phyloP scores from a whole-genome alignment of 2,329 filamentous ascomycete genomes.

The Fonsecaea monophora region DNA sequence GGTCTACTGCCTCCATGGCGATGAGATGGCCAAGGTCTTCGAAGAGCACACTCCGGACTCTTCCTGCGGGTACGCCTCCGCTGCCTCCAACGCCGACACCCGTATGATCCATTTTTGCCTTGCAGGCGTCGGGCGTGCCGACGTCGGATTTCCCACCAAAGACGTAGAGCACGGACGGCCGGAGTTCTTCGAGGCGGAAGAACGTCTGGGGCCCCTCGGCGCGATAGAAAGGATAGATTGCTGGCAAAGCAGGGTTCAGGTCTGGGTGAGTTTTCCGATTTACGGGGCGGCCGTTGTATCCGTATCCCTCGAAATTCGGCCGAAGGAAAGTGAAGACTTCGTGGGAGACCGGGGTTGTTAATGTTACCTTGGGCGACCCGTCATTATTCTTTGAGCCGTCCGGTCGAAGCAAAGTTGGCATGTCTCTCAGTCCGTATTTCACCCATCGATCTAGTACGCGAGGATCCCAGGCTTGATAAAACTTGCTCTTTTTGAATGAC shows the following conservation, averaged over 20 bases:
- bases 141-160: constrained; percentile 54
- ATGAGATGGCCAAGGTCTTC: constrained; percentile 40
- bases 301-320: constrained; percentile 66
- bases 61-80: constrained; percentile 62
- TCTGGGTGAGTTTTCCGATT: constrained; percentile 56
- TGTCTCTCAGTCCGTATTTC: constrained; percentile 73
- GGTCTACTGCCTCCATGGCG: constrained; percentile 42
- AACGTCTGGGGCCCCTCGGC: constrained; percentile 51
- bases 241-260: constrained; percentile 45
- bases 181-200: constrained; percentile 50
- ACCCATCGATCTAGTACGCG: constrained; percentile 79
- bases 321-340: constrained; percentile 68
- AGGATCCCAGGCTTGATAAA: constrained; percentile 83
- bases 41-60: constrained; percentile 40
- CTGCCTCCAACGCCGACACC: constrained; percentile 50
- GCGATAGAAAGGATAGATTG: constrained; percentile 53
- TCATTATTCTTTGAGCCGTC: constrained; percentile 57
- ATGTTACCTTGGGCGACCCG: constrained; percentile 66
- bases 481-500: constrained; percentile 71
- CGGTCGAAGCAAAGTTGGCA: constrained; percentile 65
- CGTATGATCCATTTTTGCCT: constrained; percentile 52
- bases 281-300: constrained; percentile 52
- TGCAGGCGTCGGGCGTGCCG: constrained; percentile 47
- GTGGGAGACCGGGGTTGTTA: constrained; percentile 82
- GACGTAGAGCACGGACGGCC: constrained; percentile 55